phyloP scores from a whole-genome alignment of 208 protist species.

The Trichomonas gallinae region DNA sequence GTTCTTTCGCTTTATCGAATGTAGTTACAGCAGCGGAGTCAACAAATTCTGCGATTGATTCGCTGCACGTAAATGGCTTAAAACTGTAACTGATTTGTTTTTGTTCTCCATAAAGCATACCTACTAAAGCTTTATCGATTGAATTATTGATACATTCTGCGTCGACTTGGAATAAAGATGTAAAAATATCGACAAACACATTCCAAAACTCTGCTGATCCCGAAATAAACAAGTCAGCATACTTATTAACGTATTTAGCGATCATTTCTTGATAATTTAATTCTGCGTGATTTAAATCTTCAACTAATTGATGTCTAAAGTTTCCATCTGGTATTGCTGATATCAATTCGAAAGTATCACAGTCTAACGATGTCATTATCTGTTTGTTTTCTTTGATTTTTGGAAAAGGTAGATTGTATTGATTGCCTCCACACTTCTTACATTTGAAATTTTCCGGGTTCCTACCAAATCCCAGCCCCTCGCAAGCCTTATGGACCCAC shows the following conservation, averaged over 20 bases:
- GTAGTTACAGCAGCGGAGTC: not conserved
- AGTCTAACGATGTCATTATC: not conserved
- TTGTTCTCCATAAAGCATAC: not conserved
- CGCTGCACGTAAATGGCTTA: not conserved
- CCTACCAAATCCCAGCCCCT: not conserved
- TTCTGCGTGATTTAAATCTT: not conserved
- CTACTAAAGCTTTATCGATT: not conserved
- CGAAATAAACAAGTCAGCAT: not conserved
- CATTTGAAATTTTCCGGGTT: not conserved
- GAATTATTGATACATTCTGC: not conserved
- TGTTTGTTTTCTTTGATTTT: not conserved
- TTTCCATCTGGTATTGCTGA: not conserved
- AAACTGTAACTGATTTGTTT: not conserved
- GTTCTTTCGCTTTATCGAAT: not conserved
- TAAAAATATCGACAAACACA: not conserved
- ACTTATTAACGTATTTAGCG: not conserved
- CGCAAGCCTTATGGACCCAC: not conserved
- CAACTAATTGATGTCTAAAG: not conserved
- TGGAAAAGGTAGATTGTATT: not conserved
- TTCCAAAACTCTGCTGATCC: not conserved
- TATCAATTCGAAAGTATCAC: not conserved
- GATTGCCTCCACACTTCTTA: not conserved
- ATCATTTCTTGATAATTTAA: not conserved
- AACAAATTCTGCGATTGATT: not conserved
- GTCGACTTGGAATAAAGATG: not conserved